Evolutionary conservation across 1,139 yeast genomes (phyloP), one percentile per base, ranked within the genome.

Genomic region (Wickerhamomyces sp.): DNA sequence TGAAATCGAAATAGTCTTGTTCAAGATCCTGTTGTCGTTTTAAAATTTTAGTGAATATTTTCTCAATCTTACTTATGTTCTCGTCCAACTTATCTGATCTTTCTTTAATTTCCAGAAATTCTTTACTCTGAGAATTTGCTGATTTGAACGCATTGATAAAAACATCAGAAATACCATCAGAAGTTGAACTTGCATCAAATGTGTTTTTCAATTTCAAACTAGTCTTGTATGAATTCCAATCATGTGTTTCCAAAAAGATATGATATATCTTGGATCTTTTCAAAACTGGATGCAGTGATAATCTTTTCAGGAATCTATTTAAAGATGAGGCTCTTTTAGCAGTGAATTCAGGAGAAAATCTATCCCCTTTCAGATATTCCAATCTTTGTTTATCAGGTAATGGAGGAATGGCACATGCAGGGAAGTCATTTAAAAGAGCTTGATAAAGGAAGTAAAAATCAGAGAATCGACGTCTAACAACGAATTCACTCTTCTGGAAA

Each of bases 301-400:
- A 70, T 48, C 95, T 77, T 46, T 75, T 69, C 40, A 92, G 62
- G 56, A 89, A 92, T 45, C 94, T 68, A 52, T 83, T 80, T 40
- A 92, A 68, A 6, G 97, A 87, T 37, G 81, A 79, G n/a, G 95
- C 81, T 48, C 98, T 69, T 57, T 87, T 85, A 47, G 74, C 70
- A 0, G 96, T 90, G 61, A 92, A 92, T 43, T 87, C 87, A 10
- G 74, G 64, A 39, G 87, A 77, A 58, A 87, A 87, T 16, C 96
- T 73, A 54, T 92, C 97, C n/a, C 98, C 98, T 31, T 95, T 89
- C 41, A 92, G 71, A 59, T 92, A 92, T 60, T 92, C 96, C 52
- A 90, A 70, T 45, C 95, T 78, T 67, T 85, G 87, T 63, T 89
- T 90, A 46, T 94, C 95, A 0, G 98, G 98, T 41, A 92, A 68